Evolutionary conservation across 164 flowering plant species (phyloP).

Genomic region (Kalanchoe fedtschenkoi): DNA sequence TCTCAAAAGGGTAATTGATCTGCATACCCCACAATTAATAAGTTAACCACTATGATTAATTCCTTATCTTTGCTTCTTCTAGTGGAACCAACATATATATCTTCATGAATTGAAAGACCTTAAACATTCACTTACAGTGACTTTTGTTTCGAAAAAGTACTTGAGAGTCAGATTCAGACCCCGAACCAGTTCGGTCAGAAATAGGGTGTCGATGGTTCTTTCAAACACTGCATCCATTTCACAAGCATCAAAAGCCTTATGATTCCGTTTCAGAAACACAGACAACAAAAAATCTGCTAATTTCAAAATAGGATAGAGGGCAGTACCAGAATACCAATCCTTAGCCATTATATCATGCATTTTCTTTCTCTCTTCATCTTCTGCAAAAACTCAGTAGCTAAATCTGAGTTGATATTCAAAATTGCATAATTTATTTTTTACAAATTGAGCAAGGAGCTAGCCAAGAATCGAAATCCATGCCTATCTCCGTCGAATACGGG

Average conservation of each 20-base stretch:
- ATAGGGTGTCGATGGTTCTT: slow-evolving; percentile 76
- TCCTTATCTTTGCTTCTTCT: too few relatives aligned
- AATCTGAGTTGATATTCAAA: slow-evolving; percentile 7
- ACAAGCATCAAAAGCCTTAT: slow-evolving; percentile 11
- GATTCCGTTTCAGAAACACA: not conserved
- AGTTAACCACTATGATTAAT: too few relatives aligned
- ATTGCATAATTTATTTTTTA: not conserved
- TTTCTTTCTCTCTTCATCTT: slow-evolving; percentile 81
- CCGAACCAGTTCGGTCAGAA: slow-evolving; percentile 92
- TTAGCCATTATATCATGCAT: slow-evolving; percentile 79
- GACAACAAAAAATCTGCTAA: not conserved
- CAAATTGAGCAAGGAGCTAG: not conserved
- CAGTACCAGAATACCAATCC: slow-evolving; percentile 84
- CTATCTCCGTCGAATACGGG: slow-evolving; percentile 43
- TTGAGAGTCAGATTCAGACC: slow-evolving; percentile 84
- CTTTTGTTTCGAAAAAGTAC: slow-evolving; percentile 85
- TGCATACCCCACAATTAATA: slow-evolving; percentile 17
- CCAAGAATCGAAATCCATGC: slow-evolving; percentile 15
- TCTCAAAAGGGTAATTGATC: slow-evolving; percentile 98
- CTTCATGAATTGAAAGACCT: not conserved
- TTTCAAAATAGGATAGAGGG: not conserved
- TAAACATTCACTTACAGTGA: slow-evolving; percentile 57
- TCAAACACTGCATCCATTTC: slow-evolving; percentile 63
- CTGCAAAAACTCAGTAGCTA: too few relatives aligned
- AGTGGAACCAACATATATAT: slow-evolving; percentile 7